Conservation (phyloP, 371 early-diverging fungal species). For the Mucor velutinosus region DNA sequence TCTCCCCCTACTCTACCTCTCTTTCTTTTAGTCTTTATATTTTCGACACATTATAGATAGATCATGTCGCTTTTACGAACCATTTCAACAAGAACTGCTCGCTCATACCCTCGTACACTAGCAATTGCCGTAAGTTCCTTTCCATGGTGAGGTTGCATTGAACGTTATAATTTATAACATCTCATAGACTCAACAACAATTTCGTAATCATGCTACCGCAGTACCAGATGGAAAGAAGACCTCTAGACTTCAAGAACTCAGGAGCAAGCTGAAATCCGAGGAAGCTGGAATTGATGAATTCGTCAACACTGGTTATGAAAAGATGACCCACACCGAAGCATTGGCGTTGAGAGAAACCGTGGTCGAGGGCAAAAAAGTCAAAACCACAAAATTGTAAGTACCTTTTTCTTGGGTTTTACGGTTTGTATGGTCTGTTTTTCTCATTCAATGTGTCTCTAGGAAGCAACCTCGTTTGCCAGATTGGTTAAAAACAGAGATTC, state of each 20-base stretch:
- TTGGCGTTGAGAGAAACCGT: constrained; percentile 65
- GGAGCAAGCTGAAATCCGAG: constrained; percentile 17
- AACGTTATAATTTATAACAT: background rate
- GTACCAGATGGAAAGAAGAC: constrained; percentile 9
- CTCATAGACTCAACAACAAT: constrained; percentile 15
- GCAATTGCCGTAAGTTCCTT: constrained; percentile 7
- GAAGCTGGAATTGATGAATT: constrained; percentile 67
- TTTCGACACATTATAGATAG: background rate
- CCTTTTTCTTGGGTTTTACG: background rate
- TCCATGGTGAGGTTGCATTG: background rate
- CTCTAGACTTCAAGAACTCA: constrained; percentile 23
- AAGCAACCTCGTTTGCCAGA: constrained; percentile 80
- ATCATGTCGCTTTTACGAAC: constrained; percentile 16
- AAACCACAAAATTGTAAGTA: constrained; percentile 49
- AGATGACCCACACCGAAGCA: constrained; percentile 65
- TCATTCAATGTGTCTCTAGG: constrained; percentile 11
- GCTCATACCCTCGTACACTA: constrained; percentile 10
- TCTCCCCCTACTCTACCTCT: background rate
- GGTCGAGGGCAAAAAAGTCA: constrained; percentile 46
- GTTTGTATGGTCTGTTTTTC: background rate
- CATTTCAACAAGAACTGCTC: constrained; percentile 8
- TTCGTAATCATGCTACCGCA: constrained; percentile 26
- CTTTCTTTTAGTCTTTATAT: background rate
- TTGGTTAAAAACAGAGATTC: constrained; percentile 96
- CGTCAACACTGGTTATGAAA: constrained; percentile 52